phyloP scores from a whole-genome alignment of 2,329 filamentous ascomycete species.

The Blastomyces parvus region DNA sequence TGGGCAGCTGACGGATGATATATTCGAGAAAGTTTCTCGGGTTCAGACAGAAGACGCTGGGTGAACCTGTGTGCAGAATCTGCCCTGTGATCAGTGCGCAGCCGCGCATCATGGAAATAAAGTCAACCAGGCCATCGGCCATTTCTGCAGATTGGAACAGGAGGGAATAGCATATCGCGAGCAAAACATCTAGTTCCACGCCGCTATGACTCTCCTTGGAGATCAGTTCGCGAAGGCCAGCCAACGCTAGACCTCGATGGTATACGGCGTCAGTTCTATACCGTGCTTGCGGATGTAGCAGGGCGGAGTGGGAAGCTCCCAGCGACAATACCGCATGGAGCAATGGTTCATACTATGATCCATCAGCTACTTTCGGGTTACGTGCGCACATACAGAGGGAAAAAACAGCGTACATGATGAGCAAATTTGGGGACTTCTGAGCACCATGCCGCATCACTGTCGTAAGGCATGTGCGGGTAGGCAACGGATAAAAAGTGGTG shows the following conservation, averaged over 20 bases:
- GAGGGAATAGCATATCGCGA: neutral
- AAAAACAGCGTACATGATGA: slow-evolving; percentile 37
- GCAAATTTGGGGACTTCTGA: slow-evolving; percentile 58
- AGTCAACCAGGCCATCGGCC: neutral
- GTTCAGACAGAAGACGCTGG: neutral
- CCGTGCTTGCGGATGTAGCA: slow-evolving; percentile 42
- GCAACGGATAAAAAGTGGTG: slow-evolving; percentile 43
- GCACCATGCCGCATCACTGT: slow-evolving; percentile 56
- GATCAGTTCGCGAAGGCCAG: neutral
- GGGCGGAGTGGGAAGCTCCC: slow-evolving; percentile 49
- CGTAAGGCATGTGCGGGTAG: slow-evolving; percentile 54
- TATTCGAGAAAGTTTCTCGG: neutral
- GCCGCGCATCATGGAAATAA: neutral
- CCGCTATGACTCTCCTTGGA: neutral
- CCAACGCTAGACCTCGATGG: neutral
- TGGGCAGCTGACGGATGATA: neutral
- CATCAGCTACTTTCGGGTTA: slow-evolving; percentile 15
- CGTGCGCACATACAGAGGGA: slow-evolving; percentile 33
- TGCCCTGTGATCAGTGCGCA: neutral
- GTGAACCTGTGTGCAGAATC: neutral
- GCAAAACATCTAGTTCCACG: neutral
- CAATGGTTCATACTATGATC: slow-evolving; percentile 45
- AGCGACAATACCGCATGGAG: slow-evolving; percentile 62
- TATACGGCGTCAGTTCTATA: neutral
- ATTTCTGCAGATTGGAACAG: neutral